Evolutionary conservation across 192 early-diverging fungal species (phyloP).

Genomic region (Podila minutissima): DNA sequence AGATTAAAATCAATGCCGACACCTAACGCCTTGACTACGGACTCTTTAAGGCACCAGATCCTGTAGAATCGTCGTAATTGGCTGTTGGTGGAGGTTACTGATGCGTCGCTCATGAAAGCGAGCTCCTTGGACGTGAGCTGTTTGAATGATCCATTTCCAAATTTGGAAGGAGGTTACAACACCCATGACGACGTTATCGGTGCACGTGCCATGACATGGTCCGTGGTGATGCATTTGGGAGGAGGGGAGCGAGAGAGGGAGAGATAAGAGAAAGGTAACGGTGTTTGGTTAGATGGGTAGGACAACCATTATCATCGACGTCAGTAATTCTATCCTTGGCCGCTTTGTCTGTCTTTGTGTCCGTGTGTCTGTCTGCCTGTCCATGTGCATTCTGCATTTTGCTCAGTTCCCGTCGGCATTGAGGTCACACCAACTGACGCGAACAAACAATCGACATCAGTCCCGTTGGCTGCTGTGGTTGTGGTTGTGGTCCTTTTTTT

Average conservation of each 20-base stretch:
- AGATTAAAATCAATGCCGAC: slow-evolving; percentile 61
- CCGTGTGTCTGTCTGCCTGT: background rate
- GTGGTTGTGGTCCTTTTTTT: background rate
- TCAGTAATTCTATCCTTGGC: background rate
- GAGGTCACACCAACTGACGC: background rate
- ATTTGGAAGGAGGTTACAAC: background rate
- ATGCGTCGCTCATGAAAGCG: slow-evolving; percentile 25
- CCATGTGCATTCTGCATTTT: background rate
- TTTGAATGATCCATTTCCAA: background rate
- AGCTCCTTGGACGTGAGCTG: slow-evolving; percentile 35
- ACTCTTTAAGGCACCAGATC: slow-evolving; percentile 69
- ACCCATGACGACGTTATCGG: background rate
- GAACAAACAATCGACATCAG: too few relatives aligned
- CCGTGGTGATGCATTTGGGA: background rate
- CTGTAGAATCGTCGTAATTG: slow-evolving; percentile 58
- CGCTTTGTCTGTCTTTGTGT: background rate
- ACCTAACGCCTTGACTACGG: slow-evolving; percentile 66
- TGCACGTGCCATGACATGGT: background rate
- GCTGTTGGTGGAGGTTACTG: background rate
- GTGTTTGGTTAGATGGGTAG: background rate
- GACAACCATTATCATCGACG: background rate
- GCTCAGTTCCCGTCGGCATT: background rate
- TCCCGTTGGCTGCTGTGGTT: too few relatives aligned
- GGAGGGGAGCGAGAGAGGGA: background rate
- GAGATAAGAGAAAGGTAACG: background rate